phyloP scores from a whole-genome alignment of 805 yeast genomes.

The Zygosaccharomyces lentus region DNA sequence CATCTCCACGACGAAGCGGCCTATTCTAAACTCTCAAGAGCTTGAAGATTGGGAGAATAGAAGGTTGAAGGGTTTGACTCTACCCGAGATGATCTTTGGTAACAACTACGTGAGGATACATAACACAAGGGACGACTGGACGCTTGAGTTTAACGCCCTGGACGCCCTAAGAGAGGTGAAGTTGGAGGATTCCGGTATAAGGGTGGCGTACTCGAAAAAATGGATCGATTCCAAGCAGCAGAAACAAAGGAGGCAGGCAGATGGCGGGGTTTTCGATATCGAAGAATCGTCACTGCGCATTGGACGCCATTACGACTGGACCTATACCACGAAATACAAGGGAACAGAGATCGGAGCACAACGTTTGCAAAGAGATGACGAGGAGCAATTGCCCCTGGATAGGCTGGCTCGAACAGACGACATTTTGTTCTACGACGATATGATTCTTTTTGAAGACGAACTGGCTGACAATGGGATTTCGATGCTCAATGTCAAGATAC shows the following conservation, averaged over 20 bases:
- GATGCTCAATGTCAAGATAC: conserved; percentile 65
- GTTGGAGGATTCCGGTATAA: conserved; percentile 47
- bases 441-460: conserved; percentile 89
- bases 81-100: conserved; percentile 98
- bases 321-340: conserved; percentile 74
- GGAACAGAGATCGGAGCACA: conserved; percentile 45
- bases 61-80: conserved; percentile 60
- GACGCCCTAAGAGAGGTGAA: conserved; percentile 61
- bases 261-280: conserved; percentile 18
- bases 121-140: conserved; percentile 39
- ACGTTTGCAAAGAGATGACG: conserved; percentile 29
- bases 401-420: conserved; percentile 74
- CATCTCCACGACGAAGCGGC: conserved; percentile 64
- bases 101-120: conserved; percentile 59
- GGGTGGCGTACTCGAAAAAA: conserved; percentile 82
- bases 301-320: conserved; percentile 92
- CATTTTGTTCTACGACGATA: conserved; percentile 83
- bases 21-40: conserved; percentile 71
- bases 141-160: conserved; percentile 64
- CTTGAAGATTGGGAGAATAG: conserved; percentile 60
- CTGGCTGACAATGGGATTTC: conserved; percentile 94
- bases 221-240: conserved; percentile 55
- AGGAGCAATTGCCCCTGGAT: conserved; percentile 57
- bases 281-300: conserved; percentile 50
- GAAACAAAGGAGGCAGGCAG: conserved; percentile 24